A percentile compares a stretch with the other conserved stretches of the same genome.
Evolutionary conservation across 139 green algal genomes (phyloP).

Genomic region (Parachlorella kessleri): DNA sequence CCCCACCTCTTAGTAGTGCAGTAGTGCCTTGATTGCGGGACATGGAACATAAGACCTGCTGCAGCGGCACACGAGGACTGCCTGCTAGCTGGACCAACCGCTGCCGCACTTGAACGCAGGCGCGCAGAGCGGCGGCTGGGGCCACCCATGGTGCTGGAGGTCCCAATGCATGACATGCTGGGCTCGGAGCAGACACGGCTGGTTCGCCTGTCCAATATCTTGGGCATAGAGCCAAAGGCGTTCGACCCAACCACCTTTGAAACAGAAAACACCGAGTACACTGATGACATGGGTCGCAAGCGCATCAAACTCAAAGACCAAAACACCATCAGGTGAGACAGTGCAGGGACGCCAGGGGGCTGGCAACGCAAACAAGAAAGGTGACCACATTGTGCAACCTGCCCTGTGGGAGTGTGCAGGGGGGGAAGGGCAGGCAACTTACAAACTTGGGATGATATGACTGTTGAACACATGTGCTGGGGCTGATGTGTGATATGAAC

Average conservation of each 20-base stretch:
- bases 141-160: slow-evolving; percentile 41
- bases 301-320: slow-evolving; percentile 37
- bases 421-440: too few species aligned
- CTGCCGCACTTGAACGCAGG: not conserved
- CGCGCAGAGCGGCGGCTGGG: not conserved
- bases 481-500: not conserved
- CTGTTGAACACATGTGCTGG: too few species aligned
- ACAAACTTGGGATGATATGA: too few species aligned
- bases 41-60: too few species aligned
- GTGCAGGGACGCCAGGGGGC: too few species aligned
- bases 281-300: slow-evolving; percentile 49
- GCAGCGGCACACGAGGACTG: too few species aligned
- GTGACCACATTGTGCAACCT: too few species aligned
- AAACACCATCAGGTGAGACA: slow-evolving; percentile 50
- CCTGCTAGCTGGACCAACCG: too few species aligned
- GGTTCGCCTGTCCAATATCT: slow-evolving; percentile 65
- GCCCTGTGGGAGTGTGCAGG: too few species aligned
- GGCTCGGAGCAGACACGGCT: slow-evolving; percentile 30
- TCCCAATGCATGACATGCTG: slow-evolving; percentile 38
- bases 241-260: slow-evolving; percentile 69
- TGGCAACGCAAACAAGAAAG: too few species aligned
- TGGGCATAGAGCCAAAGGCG: slow-evolving; percentile 62
- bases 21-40: too few species aligned
- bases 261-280: slow-evolving; percentile 39
- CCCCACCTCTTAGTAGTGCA: too few species aligned